These are phyloP conservation scores for Penstemon newberryi DNA, from an alignment of 257 asterid species.

Conservation along the genomic window DNA sequence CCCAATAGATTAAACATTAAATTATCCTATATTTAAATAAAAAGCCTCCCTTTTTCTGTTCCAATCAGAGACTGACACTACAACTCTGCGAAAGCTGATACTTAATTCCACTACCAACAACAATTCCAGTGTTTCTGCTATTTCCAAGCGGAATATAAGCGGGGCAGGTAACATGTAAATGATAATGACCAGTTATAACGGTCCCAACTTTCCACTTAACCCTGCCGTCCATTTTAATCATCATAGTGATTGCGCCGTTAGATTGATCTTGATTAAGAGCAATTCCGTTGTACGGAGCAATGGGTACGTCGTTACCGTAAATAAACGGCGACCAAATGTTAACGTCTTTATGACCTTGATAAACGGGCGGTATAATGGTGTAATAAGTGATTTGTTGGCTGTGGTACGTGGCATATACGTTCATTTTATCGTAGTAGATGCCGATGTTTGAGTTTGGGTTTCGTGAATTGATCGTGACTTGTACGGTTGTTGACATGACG, in stretches of 20 bases:
- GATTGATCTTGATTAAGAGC: slow-evolving; percentile 49
- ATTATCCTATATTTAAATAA: no score
- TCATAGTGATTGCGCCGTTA: slow-evolving; percentile 52
- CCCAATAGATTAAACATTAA: no score
- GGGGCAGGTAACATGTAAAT: slow-evolving; percentile 69
- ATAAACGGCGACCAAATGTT: slow-evolving; percentile 88
- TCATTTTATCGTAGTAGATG: slow-evolving; percentile 60
- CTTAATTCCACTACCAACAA: slow-evolving; percentile 61
- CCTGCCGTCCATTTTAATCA: slow-evolving; percentile 62
- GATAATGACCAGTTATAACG: slow-evolving; percentile 61
- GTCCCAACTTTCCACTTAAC: slow-evolving; percentile 74
- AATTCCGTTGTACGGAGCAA: slow-evolving; percentile 76
- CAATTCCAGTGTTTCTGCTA: slow-evolving; percentile 39
- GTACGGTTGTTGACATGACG: slow-evolving; percentile 72
- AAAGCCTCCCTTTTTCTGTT: no score
- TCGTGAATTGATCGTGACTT: slow-evolving; percentile 69
- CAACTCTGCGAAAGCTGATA: slow-evolving; percentile 66
- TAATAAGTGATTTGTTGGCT: slow-evolving; percentile 76
- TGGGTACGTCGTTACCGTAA: slow-evolving; percentile 62
- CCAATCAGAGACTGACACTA: slow-evolving; percentile 52
- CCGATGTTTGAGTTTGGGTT: slow-evolving; percentile 74
- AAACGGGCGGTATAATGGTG: slow-evolving; percentile 66
- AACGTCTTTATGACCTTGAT: slow-evolving; percentile 76
- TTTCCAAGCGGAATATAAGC: slow-evolving; percentile 63
- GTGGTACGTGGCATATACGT: slow-evolving; percentile 56